These are phyloP conservation scores for Gastrolobium villosum DNA, from an alignment of 306 rosid species.

Conservation along the genomic window DNA sequence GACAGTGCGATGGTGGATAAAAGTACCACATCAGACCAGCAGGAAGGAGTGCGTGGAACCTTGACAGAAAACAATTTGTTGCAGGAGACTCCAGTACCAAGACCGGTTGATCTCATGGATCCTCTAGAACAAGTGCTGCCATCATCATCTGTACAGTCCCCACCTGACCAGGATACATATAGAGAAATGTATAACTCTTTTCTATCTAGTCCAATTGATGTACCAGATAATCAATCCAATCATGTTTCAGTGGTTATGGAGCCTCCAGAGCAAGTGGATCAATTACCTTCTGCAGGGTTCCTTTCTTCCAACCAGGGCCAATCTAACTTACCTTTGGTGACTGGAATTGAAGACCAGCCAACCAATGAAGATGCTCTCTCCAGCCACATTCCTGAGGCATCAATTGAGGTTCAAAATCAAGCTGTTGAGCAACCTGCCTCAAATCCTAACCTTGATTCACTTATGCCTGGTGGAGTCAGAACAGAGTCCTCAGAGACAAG, in stretches of 20 bases:
- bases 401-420: slow-evolving; percentile 46
- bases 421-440: slow-evolving; percentile 34
- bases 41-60: slow-evolving; percentile 51
- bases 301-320: slow-evolving; percentile 46
- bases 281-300: slow-evolving; percentile 36
- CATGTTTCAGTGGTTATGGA: slow-evolving; percentile 35
- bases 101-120: slow-evolving; percentile 44
- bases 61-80: slow-evolving; percentile 42
- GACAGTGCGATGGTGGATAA: slow-evolving; percentile 36
- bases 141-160: slow-evolving; percentile 48
- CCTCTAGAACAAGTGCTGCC: slow-evolving; percentile 51
- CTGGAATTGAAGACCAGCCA: slow-evolving; percentile 27
- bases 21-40: slow-evolving; percentile 49
- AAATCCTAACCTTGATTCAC: slow-evolving; percentile 41
- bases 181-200: slow-evolving; percentile 22
- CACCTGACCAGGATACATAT: slow-evolving; percentile 24
- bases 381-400: slow-evolving; percentile 43
- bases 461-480: slow-evolving; percentile 41
- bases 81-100: slow-evolving; percentile 51
- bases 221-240: slow-evolving; percentile 34
- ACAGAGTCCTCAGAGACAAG: slow-evolving; percentile 49
- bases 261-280: slow-evolving; percentile 44
- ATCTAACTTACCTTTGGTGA: slow-evolving; percentile 40
- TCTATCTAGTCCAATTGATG: slow-evolving; percentile 33
- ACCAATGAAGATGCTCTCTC: slow-evolving; percentile 39